Evolutionary conservation across 1,284 basidiomycete genomes (phyloP).

Genomic region (Moesziomyces globuligerus): DNA sequence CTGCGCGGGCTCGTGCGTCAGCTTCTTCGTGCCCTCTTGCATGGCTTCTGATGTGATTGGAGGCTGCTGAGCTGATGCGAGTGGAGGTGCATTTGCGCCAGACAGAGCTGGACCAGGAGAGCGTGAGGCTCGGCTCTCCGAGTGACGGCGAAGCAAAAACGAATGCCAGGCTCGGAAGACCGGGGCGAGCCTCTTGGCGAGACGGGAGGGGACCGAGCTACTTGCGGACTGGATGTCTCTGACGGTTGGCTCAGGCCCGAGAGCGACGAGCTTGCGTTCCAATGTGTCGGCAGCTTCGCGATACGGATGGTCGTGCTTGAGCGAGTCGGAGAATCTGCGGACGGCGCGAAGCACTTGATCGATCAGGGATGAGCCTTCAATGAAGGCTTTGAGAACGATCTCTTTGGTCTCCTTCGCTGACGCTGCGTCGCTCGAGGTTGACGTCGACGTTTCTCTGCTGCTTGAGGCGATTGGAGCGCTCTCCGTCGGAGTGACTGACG

Average conservation of each 20-base stretch:
- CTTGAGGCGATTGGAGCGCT: not conserved
- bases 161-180: not conserved
- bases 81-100: not conserved
- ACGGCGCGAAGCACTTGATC: not conserved
- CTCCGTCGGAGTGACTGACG: not conserved
- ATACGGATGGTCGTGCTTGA: not conserved
- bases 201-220: not conserved
- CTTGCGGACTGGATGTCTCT: not conserved
- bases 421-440: not conserved
- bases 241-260: not conserved
- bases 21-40: no score
- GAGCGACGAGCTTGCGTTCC: not conserved
- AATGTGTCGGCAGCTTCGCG: not conserved
- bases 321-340: not conserved
- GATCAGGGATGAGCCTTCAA: not conserved
- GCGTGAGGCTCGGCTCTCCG: not conserved
- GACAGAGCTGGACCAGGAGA: no score
- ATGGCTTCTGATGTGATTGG: no score
- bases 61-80: no score
- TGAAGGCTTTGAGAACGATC: not conserved
- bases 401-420: not conserved
- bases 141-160: not conserved
- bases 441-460: not conserved
- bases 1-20: no score
- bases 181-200: not conserved